Evolutionary conservation across 441 rosid genomes (phyloP), one percentile per base, ranked within the genome.

Genomic region (Corymbia citriodora): DNA sequence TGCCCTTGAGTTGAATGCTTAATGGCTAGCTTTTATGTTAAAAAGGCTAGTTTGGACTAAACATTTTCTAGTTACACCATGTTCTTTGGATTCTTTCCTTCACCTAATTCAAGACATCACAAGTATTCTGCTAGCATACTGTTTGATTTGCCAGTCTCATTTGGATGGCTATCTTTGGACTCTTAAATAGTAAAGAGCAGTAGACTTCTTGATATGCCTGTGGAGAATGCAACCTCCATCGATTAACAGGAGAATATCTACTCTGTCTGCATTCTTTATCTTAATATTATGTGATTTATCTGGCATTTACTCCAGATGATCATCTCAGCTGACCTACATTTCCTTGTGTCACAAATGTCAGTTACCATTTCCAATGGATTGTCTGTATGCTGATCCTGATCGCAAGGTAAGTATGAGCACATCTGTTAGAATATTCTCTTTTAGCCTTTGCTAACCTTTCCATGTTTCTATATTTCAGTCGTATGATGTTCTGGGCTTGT

Each of bases 321-420:
- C n/a, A 11, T 50, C 19, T 54, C 31, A 89, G 89, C 91, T 91
- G 70, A 88, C 85, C 52, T 52, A 61, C 21, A 87, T 21, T 91
- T 74, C 27, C 59, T 88, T 27, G 31, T 87, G 83, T 40, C 90
- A 6, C 88, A 27, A 87, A 17, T 40, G 88, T 63, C 94, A 97
- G 99, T 93, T 97, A 88, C 98, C 99, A 4, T 97, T 98, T 90
- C 99, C 99, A 9, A 92, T 95, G 96, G 98, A 98, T 90, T 94
- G 92, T 91, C 98, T 98, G 54, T 97, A 95, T 88, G 99, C 98
- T 16, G 99, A 98, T 94, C 98, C 99, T 88, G 95, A 94, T 27
- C 97, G 96, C 92, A 95, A 97, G 99, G 99, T 97, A 93, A 81
- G 36, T 31, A 48, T 9, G 12, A 49, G 10, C 18, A 33, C 55